Evolutionary conservation across 768 basidiomycete genomes (phyloP), one percentile per base, ranked within the genome.

Genomic region (Pleurotus tuber-regium): DNA sequence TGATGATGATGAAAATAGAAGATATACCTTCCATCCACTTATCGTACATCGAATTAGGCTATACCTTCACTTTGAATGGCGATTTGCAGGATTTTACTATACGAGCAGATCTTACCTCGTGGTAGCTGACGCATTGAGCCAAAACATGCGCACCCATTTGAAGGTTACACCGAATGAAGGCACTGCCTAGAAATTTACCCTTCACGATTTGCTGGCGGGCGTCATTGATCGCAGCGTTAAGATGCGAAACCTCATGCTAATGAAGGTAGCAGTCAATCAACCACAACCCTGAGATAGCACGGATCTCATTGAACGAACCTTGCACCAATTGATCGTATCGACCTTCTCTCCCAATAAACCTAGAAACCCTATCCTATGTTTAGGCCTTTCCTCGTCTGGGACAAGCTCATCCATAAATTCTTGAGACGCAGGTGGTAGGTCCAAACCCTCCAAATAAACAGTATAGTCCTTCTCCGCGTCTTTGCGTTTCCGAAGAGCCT

Each of bases 111-210:
- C 59, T 35, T 54, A 78, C 77, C 61, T 74, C 66, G 44, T 83
- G 78, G 57, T 80, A 75, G 51, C 74, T 75, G 24, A 84, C 62
- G 54, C 76, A 79, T 63, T 88, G 86, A 1, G 77, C 74, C 10
- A 86, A 76, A 53, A 89, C 79, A 63, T 87, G 86, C 0, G 87
- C 87, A 3, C 84, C 86, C 59, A 88, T 79, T 63, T 88, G 86
- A 43, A 84, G 71, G 61, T 87, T 83, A 67, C 85, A 85, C 33
- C 77, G 75, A 50, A 88, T 79, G 66, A 89, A 87, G 0, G 72
- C 79, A 53, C 76, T 75, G 4, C 80, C 80, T 28, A 80, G 56
- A 41, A 78, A 78, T 57, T 76, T 78, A 1, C 71, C 73, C 51
- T 75, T 65, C 6, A 63, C 54, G 14, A 75, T 61, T 8, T 71